Conservation (phyloP, 305 asterid species). For the Striga hermonthica region DNA sequence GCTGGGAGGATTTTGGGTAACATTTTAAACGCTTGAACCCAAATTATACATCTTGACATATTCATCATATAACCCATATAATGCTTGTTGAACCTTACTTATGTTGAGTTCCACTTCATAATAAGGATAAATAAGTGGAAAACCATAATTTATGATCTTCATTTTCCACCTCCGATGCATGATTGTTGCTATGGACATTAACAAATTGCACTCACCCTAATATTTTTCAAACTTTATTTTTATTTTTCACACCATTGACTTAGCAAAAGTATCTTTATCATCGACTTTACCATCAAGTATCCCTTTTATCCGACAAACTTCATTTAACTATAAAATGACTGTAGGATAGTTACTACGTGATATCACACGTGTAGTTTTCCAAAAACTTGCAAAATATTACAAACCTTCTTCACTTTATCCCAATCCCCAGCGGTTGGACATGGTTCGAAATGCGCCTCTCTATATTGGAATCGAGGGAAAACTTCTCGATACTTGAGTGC, state of each 20-base stretch:
- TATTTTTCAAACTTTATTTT: slow-evolving; percentile 12
- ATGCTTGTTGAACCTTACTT: neutral
- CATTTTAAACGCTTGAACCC: neutral
- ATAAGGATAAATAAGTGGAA: neutral
- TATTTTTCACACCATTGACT: slow-evolving; percentile 1
- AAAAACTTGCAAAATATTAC: neutral
- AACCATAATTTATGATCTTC: neutral
- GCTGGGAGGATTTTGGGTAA: neutral
- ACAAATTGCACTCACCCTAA: slow-evolving; percentile 18
- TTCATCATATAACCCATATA: slow-evolving; percentile 6
- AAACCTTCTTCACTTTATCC: neutral
- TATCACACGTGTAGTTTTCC: slow-evolving; percentile 3
- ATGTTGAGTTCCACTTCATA: neutral
- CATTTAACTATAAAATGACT: slow-evolving; percentile 7
- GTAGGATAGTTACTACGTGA: slow-evolving; percentile 4
- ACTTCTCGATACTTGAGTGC: slow-evolving; percentile 6
- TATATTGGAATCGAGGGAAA: neutral
- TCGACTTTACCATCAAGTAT: neutral
- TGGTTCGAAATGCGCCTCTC: neutral
- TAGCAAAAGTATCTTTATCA: neutral
- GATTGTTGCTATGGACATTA: slow-evolving; percentile 7
- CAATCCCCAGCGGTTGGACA: slow-evolving; percentile 18
- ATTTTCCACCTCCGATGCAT: slow-evolving; percentile 1
- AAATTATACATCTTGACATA: neutral
- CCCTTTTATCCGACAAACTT: slow-evolving; percentile 9